These are phyloP conservation scores for Solanum hybrid DNA, from an alignment of 305 asterid species.

Conservation along the genomic window DNA sequence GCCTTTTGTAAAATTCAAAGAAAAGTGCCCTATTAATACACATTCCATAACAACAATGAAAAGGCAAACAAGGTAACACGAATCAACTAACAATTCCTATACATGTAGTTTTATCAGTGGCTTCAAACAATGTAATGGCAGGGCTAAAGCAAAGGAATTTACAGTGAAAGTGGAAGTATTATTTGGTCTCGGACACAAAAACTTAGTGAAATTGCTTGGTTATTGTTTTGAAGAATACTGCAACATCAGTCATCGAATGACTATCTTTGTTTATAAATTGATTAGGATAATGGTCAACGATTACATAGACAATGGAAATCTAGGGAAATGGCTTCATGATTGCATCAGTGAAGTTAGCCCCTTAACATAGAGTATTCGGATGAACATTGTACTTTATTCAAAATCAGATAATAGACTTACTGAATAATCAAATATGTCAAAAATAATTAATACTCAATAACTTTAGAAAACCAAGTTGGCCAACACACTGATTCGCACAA, in stretches of 20 bases:
- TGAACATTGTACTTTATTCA: constrained; percentile 27
- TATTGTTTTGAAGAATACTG: constrained; percentile 36
- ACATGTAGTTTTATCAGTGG: too few relatives aligned
- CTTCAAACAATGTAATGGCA: constrained; percentile 1
- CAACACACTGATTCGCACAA: too few relatives aligned
- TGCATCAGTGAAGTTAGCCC: constrained; percentile 22
- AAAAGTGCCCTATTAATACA: too few relatives aligned
- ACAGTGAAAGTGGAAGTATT: constrained; percentile 25
- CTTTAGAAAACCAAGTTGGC: too few relatives aligned
- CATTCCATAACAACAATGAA: too few relatives aligned
- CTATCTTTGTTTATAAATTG: background rate
- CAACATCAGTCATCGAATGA: too few relatives aligned
- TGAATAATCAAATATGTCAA: too few relatives aligned
- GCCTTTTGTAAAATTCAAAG: too few relatives aligned
- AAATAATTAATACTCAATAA: too few relatives aligned
- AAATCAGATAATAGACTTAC: too few relatives aligned
- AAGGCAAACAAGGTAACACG: too few relatives aligned
- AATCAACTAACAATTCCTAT: too few relatives aligned
- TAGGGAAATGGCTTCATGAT: constrained; percentile 39
- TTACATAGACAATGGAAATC: constrained; percentile 43
- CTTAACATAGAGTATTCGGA: constrained; percentile 38
- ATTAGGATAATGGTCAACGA: constrained; percentile 37
- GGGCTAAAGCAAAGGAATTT: constrained; percentile 23
- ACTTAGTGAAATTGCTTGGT: constrained; percentile 44
- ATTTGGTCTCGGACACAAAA: constrained; percentile 33